phyloP scores from a whole-genome alignment of 257 asterid species.

The Nicotiana sylvestris region DNA sequence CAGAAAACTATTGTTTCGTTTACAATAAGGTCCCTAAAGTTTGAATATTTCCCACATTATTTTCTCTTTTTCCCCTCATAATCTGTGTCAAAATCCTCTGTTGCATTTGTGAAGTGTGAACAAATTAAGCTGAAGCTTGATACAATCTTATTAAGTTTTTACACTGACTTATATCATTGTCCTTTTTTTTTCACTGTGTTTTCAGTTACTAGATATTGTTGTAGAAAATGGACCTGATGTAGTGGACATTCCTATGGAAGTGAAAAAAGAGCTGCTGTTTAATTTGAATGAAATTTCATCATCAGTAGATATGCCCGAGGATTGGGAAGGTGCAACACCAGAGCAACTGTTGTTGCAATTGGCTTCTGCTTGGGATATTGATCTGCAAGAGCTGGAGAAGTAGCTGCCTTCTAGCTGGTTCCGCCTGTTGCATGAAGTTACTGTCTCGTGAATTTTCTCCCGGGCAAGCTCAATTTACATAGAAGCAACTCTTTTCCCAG shows the following conservation, averaged over 20 bases:
- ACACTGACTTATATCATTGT: background rate
- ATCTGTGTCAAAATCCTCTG: background rate
- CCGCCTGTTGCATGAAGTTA: background rate
- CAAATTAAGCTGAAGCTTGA: background rate
- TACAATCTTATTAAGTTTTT: background rate
- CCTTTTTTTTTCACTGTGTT: background rate
- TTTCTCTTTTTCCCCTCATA: background rate
- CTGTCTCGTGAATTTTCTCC: background rate
- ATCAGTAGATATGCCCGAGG: constrained; percentile 64
- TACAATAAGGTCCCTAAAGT: background rate
- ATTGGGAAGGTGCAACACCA: constrained; percentile 89
- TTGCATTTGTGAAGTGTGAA: background rate
- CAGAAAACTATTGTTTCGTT: background rate
- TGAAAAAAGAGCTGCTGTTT: constrained; percentile 61
- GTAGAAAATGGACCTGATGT: constrained; percentile 73
- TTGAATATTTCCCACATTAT: background rate
- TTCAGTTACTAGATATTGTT: constrained; percentile 70
- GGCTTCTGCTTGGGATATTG: constrained; percentile 90
- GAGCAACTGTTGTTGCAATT: constrained; percentile 71
- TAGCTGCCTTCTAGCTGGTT: constrained; percentile 15
- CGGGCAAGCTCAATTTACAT: background rate
- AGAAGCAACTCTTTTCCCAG: background rate
- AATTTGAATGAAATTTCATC: constrained; percentile 70
- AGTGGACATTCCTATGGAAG: constrained; percentile 60
- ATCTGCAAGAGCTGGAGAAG: constrained; percentile 62